Evolutionary conservation across 352 stramenopile genomes (phyloP).

Genomic region (Phytopythium delawarense): DNA sequence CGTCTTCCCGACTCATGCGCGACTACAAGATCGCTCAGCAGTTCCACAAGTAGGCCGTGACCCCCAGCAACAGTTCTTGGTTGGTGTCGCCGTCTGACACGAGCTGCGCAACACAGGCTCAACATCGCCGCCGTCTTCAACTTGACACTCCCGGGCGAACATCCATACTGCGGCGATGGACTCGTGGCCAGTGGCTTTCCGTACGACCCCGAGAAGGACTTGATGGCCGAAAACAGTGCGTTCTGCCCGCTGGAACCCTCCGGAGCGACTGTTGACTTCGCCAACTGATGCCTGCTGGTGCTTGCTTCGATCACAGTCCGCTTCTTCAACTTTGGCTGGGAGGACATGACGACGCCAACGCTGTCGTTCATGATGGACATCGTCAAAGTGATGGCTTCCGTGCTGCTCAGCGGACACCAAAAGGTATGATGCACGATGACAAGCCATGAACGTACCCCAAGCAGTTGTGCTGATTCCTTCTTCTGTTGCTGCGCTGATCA

Average conservation of each 20-base stretch:
- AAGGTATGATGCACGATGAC: conserved; percentile 24
- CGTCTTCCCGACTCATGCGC: conserved; percentile 77
- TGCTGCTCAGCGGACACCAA: conserved; percentile 61
- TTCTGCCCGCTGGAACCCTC: not conserved
- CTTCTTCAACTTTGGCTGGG: conserved; percentile 91
- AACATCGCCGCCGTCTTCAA: conserved; percentile 88
- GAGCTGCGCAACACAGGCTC: conserved; percentile 27
- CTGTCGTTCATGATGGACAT: conserved; percentile 87
- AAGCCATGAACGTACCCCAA: not conserved
- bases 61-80: not conserved
- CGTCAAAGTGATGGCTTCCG: conserved; percentile 76
- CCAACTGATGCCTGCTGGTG: not conserved
- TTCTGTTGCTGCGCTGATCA: conserved; percentile 8
- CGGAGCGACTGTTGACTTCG: not conserved
- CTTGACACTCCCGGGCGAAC: conserved; percentile 88
- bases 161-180: conserved; percentile 87
- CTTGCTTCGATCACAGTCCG: conserved; percentile 39
- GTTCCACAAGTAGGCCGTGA: conserved; percentile 58
- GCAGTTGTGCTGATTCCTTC: not conserved
- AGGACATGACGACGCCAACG: conserved; percentile 90
- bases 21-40: conserved; percentile 77
- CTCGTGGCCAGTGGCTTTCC: conserved; percentile 76
- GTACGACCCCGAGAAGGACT: conserved; percentile 84
- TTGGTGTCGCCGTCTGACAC: conserved; percentile 3
- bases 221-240: conserved; percentile 85